phyloP scores from a whole-genome alignment of 345 rosid genomes.

The Salix arbutifolia region DNA sequence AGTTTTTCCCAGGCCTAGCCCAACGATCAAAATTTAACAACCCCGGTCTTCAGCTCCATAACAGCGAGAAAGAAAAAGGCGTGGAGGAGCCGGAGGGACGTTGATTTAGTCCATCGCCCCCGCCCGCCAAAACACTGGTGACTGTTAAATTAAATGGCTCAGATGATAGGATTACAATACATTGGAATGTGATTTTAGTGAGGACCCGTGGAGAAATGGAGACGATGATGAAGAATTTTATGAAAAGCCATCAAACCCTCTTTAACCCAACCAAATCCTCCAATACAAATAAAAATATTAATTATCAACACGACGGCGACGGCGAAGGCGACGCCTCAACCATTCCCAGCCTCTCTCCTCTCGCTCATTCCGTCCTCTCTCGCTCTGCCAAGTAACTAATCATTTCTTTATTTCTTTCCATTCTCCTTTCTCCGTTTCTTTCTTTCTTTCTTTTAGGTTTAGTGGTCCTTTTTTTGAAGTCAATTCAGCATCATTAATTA shows the following conservation, averaged over 20 bases:
- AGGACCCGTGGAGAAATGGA: conserved; percentile 10
- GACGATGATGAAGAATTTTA: conserved; percentile 46
- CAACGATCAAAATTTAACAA: too few relatives aligned
- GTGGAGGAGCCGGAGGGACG: too few relatives aligned
- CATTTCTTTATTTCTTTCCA: neutral
- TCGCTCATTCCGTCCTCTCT: conserved; percentile 84
- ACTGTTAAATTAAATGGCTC: too few relatives aligned
- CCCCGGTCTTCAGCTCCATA: too few relatives aligned
- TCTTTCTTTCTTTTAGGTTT: neutral
- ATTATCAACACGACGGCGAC: conserved; percentile 2
- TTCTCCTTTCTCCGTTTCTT: neutral
- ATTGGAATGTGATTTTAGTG: too few relatives aligned
- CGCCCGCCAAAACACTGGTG: too few relatives aligned
- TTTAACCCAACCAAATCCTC: conserved; percentile 53
- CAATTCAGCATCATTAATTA: too few relatives aligned
- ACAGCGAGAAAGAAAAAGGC: too few relatives aligned
- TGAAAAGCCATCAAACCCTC: conserved; percentile 55
- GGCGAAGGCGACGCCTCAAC: conserved; percentile 18
- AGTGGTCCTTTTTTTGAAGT: neutral
- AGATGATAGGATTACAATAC: too few relatives aligned
- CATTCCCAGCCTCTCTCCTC: conserved; percentile 73
- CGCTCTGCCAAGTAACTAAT: conserved; percentile 70
- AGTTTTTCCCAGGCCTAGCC: neutral
- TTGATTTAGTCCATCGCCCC: too few relatives aligned
- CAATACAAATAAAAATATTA: too few relatives aligned